Evolutionary conservation across 495 filamentous ascomycete species (phyloP).

Genomic region (Beverwykella pulmonaria): DNA sequence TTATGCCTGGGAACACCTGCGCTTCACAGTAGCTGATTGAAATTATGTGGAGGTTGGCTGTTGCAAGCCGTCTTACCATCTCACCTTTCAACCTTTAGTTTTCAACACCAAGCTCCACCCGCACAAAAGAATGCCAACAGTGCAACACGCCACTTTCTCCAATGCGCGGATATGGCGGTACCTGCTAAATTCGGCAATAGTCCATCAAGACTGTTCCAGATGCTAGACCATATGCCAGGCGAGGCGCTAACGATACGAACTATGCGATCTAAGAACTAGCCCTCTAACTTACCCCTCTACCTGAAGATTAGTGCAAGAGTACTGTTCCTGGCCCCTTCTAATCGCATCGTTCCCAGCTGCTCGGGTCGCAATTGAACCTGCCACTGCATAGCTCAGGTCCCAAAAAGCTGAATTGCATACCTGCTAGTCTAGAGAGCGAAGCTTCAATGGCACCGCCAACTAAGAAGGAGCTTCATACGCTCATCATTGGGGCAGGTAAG

Average conservation of each 20-base stretch:
- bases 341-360: neutral
- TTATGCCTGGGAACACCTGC: neutral
- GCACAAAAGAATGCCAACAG: neutral
- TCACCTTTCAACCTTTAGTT: no score
- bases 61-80: neutral
- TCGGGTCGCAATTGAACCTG: neutral
- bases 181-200: neutral
- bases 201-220: neutral
- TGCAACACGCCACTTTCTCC: neutral
- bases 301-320: neutral
- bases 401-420: neutral
- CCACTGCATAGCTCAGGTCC: neutral
- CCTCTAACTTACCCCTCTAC: neutral
- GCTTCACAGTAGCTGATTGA: no score
- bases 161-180: neutral
- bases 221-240: no score
- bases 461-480: conserved; percentile 16
- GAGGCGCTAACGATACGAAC: neutral
- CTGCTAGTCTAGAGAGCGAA: neutral
- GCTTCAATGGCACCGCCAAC: neutral
- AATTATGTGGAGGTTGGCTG: neutral
- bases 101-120: neutral
- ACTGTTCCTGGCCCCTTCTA: neutral
- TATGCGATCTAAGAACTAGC: neutral
- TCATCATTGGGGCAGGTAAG: conserved; percentile 33